Percentiles rank a stretch among this genome's conserved stretches.
phyloP scores from a whole-genome alignment of 495 filamentous ascomycete species.

The Alectoria sarmentosa region DNA sequence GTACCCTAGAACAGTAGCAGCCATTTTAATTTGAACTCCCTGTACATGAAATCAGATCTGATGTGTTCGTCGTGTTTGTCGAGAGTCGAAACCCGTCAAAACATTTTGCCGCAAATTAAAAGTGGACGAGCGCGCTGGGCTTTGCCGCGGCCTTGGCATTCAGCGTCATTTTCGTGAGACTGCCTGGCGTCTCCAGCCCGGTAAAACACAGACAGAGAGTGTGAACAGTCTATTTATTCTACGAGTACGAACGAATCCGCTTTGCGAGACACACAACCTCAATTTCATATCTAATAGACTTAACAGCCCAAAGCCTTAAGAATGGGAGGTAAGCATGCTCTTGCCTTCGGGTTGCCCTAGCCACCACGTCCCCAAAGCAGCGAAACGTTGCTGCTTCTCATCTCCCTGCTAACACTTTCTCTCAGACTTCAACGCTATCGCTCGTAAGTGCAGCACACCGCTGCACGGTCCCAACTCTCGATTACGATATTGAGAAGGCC shows the following conservation, averaged over 20 bases:
- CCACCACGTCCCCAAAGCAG: not conserved
- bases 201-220: not conserved
- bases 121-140: not conserved
- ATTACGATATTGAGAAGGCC: not conserved
- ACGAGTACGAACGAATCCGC: not conserved
- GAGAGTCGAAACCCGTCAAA: not conserved
- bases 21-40: not conserved
- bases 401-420: not conserved
- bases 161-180: not conserved
- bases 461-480: not conserved
- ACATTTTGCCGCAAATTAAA: no score
- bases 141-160: not conserved
- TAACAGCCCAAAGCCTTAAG: not conserved
- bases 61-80: not conserved
- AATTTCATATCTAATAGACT: not conserved
- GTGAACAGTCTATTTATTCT: not conserved
- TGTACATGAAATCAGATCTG: not conserved
- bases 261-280: not conserved
- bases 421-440: conserved; percentile 47
- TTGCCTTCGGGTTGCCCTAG: not conserved
- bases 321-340: conserved; percentile 19
- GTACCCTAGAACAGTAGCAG: not conserved
- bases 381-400: not conserved
- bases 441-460: conserved; percentile 41
- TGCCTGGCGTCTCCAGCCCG: not conserved